Evolutionary conservation across 2,329 filamentous ascomycete species (phyloP), one percentile per base, ranked within the genome.

Genomic region (Raffaelea albimanens): DNA sequence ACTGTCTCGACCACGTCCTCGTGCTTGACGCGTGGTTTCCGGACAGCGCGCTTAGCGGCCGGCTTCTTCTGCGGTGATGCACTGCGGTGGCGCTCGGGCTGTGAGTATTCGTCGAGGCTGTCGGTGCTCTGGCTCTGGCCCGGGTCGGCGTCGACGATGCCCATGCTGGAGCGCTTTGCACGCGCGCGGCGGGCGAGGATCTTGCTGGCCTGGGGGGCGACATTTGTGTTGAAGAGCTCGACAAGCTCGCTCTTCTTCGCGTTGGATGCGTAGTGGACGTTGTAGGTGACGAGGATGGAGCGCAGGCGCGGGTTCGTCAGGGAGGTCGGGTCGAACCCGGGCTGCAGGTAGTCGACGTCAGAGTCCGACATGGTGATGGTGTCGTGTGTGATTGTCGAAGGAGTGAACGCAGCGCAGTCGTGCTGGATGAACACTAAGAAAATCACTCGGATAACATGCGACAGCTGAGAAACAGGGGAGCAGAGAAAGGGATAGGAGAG

Each of bases 241-340:
- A 98, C 75, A 20, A 98, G 80, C 60, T 95, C 84, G 0, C 80
- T 71, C 70, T 98, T 98, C 70, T 97, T 98, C 13, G 93, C 89
- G 4, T 83, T 90, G 0, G 87, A 83, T 5, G 90, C 84, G 62
- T 95, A 97, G 34, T 80, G 69, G 59, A 97, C 72, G 61, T 89
- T 85, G 68, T 98, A 87, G 55, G 82, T 85, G 59, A 97, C 86
- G 49, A 98, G 80, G 55, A 97, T 94, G 43, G 86, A 91, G 58
- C 93, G 87, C 57, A 98, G 73, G 41, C 85, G 85, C 23, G 93
- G 89, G 44, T 97, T 82, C 1, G 89, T 97, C 53, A 97, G 78
- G 54, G 77, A 80, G 60, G 76, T 75, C 19, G 93, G 82, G 63
- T 98, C 88, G 63, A 96, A 97, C 58, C 79, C 87, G 47, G 87